Conservation (phyloP, 1,139 yeast species). For the Diutina neorugosa region DNA sequence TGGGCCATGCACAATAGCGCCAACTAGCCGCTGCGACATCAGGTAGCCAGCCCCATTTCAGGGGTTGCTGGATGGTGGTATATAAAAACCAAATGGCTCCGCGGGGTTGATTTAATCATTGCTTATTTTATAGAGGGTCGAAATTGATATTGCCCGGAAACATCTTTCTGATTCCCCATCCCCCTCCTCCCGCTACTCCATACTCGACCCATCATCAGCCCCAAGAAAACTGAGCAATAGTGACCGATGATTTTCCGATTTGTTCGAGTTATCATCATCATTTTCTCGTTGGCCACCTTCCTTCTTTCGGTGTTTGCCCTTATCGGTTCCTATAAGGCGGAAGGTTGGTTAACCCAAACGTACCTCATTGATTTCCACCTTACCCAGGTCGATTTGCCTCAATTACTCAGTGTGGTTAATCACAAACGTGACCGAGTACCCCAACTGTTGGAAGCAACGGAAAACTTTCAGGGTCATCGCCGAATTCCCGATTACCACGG, state of each 20-base stretch:
- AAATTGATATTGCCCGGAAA: background rate
- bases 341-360: conserved; percentile 22
- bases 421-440: background rate
- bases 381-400: conserved; percentile 19
- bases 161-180: background rate
- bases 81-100: background rate
- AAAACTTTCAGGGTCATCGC: background rate
- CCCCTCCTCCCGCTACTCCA: background rate
- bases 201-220: background rate
- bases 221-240: too few relatives aligned
- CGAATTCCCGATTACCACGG: background rate
- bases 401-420: background rate
- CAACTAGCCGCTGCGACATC: background rate
- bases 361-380: conserved; percentile 29
- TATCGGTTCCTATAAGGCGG: conserved; percentile 29
- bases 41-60: background rate
- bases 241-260: conserved; percentile 17
- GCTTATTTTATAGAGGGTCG: background rate
- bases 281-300: conserved; percentile 23
- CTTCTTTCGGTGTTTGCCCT: conserved; percentile 28
- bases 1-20: background rate
- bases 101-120: background rate
- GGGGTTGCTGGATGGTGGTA: background rate
- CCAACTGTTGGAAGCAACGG: background rate
- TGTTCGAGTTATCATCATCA: conserved; percentile 22